A percentile compares a stretch with the other conserved stretches of the same genome.
Evolutionary conservation across 202 grass and related monocot species (phyloP).

Genomic region (Panicum virgatum): DNA sequence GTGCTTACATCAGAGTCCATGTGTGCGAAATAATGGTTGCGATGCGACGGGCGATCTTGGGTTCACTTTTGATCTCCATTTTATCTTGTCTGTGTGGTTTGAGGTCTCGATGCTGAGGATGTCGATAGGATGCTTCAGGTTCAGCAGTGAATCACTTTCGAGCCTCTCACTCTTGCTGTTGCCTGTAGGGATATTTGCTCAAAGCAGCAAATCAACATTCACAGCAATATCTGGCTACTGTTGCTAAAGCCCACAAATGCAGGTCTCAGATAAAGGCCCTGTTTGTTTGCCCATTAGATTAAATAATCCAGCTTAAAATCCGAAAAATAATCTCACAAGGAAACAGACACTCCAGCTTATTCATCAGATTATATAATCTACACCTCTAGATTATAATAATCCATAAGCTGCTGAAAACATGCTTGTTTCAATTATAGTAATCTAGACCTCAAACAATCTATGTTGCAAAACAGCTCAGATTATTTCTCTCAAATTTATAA

Average conservation of each 20-base stretch:
- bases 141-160: not conserved
- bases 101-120: not conserved
- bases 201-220: not conserved
- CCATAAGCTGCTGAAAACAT: too few relatives aligned
- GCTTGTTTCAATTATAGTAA: too few relatives aligned
- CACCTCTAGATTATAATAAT: too few relatives aligned
- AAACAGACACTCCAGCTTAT: too few relatives aligned
- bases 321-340: too few relatives aligned
- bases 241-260: not conserved
- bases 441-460: too few relatives aligned
- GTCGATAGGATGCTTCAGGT: not conserved
- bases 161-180: not conserved
- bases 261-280: not conserved
- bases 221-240: not conserved
- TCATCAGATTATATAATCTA: too few relatives aligned
- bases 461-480: too few relatives aligned
- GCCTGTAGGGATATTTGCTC: not conserved
- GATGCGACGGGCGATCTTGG: constrained; percentile 6
- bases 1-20: constrained; percentile 1
- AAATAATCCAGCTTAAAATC: too few relatives aligned
- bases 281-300: too few relatives aligned
- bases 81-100: not conserved
- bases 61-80: not conserved
- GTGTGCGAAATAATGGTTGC: not conserved
- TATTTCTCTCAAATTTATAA: too few relatives aligned